Evolutionary conservation across 768 basidiomycete genomes (phyloP).

Genomic region (Lentinula sp.): DNA sequence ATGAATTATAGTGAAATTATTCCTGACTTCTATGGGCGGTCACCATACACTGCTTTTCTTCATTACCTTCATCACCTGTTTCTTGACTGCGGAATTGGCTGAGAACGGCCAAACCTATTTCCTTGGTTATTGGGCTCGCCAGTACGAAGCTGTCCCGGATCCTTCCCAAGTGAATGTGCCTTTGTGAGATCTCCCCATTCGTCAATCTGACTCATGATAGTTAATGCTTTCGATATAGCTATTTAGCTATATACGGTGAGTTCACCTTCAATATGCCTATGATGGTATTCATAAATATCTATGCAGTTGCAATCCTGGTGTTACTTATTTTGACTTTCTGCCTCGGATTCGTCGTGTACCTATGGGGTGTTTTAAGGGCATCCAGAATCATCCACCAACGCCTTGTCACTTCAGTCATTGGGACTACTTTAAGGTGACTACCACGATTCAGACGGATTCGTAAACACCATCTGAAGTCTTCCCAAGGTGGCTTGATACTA

Average conservation of each 20-base stretch:
- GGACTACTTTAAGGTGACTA: constrained; percentile 12
- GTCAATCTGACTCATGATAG: not conserved
- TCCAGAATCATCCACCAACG: constrained; percentile 24
- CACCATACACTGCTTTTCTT: constrained; percentile 19
- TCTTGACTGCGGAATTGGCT: not conserved
- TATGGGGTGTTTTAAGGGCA: constrained; percentile 22
- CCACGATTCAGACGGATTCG: no score
- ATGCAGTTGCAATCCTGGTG: not conserved
- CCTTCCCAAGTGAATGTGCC: constrained; percentile 21
- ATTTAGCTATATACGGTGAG: constrained; percentile 2
- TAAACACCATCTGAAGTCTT: not conserved
- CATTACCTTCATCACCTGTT: constrained; percentile 10
- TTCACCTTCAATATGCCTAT: not conserved
- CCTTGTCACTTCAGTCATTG: constrained; percentile 21
- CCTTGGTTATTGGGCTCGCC: constrained; percentile 28
- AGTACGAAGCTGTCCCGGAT: constrained; percentile 21
- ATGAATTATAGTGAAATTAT: constrained; percentile 20
- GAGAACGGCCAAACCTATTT: constrained; percentile 21
- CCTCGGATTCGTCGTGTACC: constrained; percentile 10
- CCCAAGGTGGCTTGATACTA: constrained; percentile 42
- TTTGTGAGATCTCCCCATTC: constrained; percentile 15
- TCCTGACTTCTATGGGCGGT: constrained; percentile 20
- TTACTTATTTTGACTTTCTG: not conserved
- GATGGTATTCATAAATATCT: not conserved
- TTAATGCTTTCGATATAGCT: not conserved